Percentiles rank a stretch among this genome's conserved stretches.
Conservation (phyloP, 441 rosid genomes). For the Capsella rubella region DNA sequence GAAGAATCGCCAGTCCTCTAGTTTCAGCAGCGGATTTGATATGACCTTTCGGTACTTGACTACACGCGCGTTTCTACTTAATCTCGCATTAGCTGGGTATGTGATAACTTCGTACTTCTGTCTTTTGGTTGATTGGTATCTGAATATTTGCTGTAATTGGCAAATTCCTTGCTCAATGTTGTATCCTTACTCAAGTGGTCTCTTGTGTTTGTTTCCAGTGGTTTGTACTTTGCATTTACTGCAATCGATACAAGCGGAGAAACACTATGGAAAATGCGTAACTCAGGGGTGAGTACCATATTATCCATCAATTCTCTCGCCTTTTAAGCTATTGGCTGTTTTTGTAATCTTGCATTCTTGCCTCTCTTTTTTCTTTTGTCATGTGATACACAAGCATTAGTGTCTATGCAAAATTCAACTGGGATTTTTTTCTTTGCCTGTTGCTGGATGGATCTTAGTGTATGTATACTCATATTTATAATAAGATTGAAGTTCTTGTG, state of each 20-base stretch:
- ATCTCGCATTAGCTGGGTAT: constrained; percentile 74
- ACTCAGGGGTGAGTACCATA: constrained; percentile 41
- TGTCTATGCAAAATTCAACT: not conserved
- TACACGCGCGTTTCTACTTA: constrained; percentile 74
- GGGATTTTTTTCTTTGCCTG: not conserved
- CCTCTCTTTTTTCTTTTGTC: not conserved
- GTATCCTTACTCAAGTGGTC: not conserved
- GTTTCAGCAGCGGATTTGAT: constrained; percentile 39
- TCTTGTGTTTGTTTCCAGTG: constrained; percentile 52
- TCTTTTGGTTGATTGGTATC: not conserved
- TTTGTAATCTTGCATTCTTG: constrained; percentile 18
- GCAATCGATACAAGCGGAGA: constrained; percentile 66
- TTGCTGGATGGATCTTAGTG: not conserved
- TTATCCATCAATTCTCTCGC: not conserved
- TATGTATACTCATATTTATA: not conserved
- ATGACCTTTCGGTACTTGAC: constrained; percentile 60
- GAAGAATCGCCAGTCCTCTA: constrained; percentile 18
- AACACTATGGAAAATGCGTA: constrained; percentile 69
- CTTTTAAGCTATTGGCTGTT: constrained; percentile 3
- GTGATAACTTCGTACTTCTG: constrained; percentile 1
- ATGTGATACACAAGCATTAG: not conserved
- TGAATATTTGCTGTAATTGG: not conserved
- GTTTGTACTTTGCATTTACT: constrained; percentile 56
- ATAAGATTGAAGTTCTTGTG: constrained; percentile 21
- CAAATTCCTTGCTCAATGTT: not conserved